Conservation (phyloP, 306 rosid genomes). For the Cucurbita pepo region DNA sequence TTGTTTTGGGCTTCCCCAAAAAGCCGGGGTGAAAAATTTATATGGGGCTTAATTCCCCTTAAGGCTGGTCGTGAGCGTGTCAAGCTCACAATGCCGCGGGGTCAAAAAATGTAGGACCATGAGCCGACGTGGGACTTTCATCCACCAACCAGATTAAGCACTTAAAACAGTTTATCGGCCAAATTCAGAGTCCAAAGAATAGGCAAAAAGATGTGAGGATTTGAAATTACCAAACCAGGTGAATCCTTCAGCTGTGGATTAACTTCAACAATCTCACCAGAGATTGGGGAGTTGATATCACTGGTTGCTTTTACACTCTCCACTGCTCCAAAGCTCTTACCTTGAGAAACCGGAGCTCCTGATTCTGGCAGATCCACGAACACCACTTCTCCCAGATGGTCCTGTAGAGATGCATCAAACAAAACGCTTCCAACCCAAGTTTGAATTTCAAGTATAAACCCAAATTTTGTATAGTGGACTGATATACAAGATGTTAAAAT, state of each 20-base stretch:
- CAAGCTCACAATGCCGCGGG: too few relatives aligned
- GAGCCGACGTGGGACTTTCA: too few relatives aligned
- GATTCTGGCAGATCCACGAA: slow-evolving; percentile 81
- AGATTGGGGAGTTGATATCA: slow-evolving; percentile 87
- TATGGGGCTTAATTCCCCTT: too few relatives aligned
- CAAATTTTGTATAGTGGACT: not conserved
- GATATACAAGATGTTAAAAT: not conserved
- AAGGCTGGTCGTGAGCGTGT: too few relatives aligned
- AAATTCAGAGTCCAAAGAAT: not conserved
- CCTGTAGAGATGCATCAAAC: slow-evolving; percentile 21
- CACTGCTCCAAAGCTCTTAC: slow-evolving; percentile 65
- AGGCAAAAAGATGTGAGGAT: not conserved
- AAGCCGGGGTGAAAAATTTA: too few relatives aligned
- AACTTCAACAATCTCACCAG: slow-evolving; percentile 78
- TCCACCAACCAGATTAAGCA: not conserved
- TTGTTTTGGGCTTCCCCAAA: too few relatives aligned
- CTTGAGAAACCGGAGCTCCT: slow-evolving; percentile 37
- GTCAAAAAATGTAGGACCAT: too few relatives aligned
- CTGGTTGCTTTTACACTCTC: slow-evolving; percentile 97
- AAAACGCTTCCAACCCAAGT: not conserved
- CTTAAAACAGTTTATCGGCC: not conserved
- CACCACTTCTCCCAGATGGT: slow-evolving; percentile 93
- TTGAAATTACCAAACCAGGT: slow-evolving; percentile 65
- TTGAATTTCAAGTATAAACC: not conserved
- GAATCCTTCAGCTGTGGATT: slow-evolving; percentile 43